These are phyloP conservation scores for Tausonia pullulans DNA, from an alignment of 1,284 basidiomycete genomes.

Conservation along the genomic window DNA sequence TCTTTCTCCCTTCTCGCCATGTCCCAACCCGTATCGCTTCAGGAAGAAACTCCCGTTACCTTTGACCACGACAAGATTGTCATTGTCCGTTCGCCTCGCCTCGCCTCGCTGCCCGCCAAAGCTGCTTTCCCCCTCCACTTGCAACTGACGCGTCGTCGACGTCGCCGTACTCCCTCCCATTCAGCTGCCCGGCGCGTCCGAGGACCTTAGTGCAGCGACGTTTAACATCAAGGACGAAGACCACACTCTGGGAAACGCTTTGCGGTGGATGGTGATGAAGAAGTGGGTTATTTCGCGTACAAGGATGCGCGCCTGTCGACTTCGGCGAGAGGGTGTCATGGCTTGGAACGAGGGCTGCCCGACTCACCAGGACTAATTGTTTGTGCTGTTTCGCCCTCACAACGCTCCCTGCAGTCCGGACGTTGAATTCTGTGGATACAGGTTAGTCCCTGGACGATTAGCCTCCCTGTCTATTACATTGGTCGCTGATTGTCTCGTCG, in stretches of 20 bases:
- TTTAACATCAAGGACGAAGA: conserved; percentile 88
- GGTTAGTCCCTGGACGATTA: conserved; percentile 40
- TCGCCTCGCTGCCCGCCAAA: neutral
- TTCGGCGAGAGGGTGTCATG: neutral
- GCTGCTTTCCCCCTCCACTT: neutral
- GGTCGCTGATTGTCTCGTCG: neutral
- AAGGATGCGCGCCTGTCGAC: neutral
- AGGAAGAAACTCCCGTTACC: neutral
- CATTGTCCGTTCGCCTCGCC: conserved; percentile 27
- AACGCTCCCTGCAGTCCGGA: conserved; percentile 59
- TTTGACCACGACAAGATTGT: conserved; percentile 30
- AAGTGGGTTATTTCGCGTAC: conserved; percentile 51
- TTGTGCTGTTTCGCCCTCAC: neutral
- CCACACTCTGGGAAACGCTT: conserved; percentile 87
- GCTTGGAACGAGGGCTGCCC: no score
- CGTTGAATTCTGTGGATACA: conserved; percentile 97
- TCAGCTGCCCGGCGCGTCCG: conserved; percentile 54
- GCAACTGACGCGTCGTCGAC: neutral
- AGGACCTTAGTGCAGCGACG: conserved; percentile 79
- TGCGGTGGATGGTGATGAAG: conserved; percentile 98
- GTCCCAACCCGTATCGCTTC: no score
- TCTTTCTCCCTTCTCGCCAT: no score
- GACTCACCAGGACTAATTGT: neutral
- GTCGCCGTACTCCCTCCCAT: neutral
- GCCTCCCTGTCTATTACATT: neutral